Conservation (phyloP, 2,329 filamentous ascomycete species). For the Bipolaris victoriae region DNA sequence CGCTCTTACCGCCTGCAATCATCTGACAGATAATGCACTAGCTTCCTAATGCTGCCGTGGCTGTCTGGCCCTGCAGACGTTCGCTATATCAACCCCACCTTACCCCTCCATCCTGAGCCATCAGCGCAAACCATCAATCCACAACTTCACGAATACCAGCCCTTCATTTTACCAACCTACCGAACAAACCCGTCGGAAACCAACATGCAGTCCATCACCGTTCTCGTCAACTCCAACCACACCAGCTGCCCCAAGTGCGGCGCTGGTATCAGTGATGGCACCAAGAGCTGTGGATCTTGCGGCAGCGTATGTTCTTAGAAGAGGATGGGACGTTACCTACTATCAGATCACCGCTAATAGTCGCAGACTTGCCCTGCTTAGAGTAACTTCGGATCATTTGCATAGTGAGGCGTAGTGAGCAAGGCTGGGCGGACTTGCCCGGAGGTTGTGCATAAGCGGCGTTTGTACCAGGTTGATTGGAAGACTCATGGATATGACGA, state of each 20-base stretch:
- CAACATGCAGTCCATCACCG: constrained; percentile 37
- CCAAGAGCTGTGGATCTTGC: constrained; percentile 49
- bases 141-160: not conserved
- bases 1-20: constrained; percentile 32
- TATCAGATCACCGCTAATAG: not conserved
- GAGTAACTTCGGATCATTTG: not conserved
- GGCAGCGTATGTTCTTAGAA: constrained; percentile 36
- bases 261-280: constrained; percentile 36
- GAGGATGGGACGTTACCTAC: not conserved
- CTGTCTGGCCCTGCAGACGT: constrained; percentile 20
- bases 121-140: constrained; percentile 17
- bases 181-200: not conserved
- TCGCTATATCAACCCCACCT: constrained; percentile 47
- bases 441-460: not conserved
- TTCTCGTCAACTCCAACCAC: constrained; percentile 44
- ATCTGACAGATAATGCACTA: constrained; percentile 41
- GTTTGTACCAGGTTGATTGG: not conserved
- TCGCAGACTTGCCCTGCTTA: constrained; percentile 36
- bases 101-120: constrained; percentile 34
- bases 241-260: constrained; percentile 50
- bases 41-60: constrained; percentile 28
- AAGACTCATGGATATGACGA: not conserved
- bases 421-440: constrained; percentile 1
- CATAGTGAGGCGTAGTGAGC: constrained; percentile 6
- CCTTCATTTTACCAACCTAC: not conserved